Evolutionary conservation across 2,329 filamentous ascomycete species (phyloP), one percentile per base, ranked within the genome.

Genomic region (Xylariaceae sp.): DNA sequence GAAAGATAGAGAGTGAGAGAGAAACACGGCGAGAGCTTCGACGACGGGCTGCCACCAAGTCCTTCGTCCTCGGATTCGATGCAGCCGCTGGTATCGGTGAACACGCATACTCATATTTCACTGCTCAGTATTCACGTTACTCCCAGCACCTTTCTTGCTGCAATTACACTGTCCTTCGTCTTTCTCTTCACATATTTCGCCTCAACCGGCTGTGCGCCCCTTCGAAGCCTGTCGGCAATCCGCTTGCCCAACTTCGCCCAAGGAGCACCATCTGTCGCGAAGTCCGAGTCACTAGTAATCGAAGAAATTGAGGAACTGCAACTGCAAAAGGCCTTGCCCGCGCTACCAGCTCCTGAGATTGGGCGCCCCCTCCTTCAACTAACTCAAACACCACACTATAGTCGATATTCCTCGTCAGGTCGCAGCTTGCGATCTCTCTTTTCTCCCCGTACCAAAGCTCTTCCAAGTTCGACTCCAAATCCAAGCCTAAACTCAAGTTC

Each of bases 21-120:
- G 42, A 13, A 6, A 53, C 46, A 33, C 27, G 49, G 24, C 40
- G 16, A 47, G 24, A 37, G 37, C 23, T 50, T 43, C 44, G 44
- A 49, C 48, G 44, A 36, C 41, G 49, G 47, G 55, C 44, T 43
- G 41, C 26, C 42, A 42, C 39, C 13, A 42, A 44, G 54, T 33
- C 42, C 53, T 50, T 60, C 56, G 61, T 55, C 57, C 53, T 54
- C 51, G 44, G 60, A 60, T 70, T 72, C 72, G 67, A 84, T 84
- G 81, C 78, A 78, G 74, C 81, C 82, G 54, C 74, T 85, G 69
- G 72, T 85, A 62, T 81, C 81, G 47, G 78, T 85, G 61, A 81
- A 84, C 72, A 85, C 81, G 71, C 80, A 83, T 71, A 85, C 81
- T 70, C 80, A 83, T 77, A 76, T 85, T 67, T 81, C 81, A 53